phyloP scores from a whole-genome alignment of 345 rosid genomes.

The Turnera subulata region DNA sequence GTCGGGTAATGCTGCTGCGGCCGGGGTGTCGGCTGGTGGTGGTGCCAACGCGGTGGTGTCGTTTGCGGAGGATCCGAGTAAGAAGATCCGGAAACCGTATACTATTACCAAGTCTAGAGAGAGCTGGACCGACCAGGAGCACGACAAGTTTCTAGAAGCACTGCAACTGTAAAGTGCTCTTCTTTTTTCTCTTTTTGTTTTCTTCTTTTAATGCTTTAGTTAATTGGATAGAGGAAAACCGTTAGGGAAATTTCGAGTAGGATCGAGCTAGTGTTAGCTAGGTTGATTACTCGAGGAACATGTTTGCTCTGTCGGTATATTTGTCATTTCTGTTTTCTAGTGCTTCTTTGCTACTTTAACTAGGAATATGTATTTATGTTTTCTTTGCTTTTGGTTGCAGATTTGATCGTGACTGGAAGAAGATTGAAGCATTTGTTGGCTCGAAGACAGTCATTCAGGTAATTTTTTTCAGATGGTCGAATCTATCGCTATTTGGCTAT shows the following conservation, averaged over 20 bases:
- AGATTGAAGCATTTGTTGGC: constrained; percentile 94
- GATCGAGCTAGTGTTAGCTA: no score
- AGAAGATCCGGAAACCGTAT: constrained; percentile 91
- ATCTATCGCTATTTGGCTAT: no score
- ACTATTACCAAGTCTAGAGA: constrained; percentile 91
- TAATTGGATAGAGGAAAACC: no score
- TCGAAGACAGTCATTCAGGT: constrained; percentile 96
- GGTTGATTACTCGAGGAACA: no score
- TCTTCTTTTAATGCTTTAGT: not conserved
- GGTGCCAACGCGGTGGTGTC: constrained; percentile 19
- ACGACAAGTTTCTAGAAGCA: constrained; percentile 92
- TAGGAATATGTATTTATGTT: not conserved
- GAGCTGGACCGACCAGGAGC: constrained; percentile 97
- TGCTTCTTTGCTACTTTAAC: no score
- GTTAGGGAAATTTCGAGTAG: no score
- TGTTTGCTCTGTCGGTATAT: no score
- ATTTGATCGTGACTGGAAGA: constrained; percentile 98
- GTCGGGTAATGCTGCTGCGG: not conserved
- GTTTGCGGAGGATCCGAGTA: constrained; percentile 45
- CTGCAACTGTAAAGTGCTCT: constrained; percentile 61
- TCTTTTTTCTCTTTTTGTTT: not conserved
- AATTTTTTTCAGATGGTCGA: constrained; percentile 5
- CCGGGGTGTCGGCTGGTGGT: not conserved
- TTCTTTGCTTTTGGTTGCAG: constrained; percentile 28
- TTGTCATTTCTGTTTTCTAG: no score